Base-by-base conservation (phyloP, 352 stramenopile genomes). In the Globisporangium paroecandrum region DNA sequence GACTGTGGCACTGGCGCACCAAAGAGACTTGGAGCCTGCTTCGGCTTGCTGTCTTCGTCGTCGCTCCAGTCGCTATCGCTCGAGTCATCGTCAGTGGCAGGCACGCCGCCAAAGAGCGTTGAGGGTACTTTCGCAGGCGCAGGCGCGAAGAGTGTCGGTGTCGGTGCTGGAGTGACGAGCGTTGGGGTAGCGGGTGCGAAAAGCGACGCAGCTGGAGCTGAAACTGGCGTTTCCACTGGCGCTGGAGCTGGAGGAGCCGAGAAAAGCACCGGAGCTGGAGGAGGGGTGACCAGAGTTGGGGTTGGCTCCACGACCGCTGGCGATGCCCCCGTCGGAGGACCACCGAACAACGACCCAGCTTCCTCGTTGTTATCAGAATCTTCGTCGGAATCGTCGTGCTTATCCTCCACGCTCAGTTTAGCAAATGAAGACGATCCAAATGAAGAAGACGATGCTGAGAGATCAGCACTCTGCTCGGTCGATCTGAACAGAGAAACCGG, bases 31-130 rank as follows among this genome's bases (percentile, higher is more conserved):
- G 78, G 70, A 12, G 60, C 57, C 10, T 62, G 43, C 20, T 78
- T 73, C 8, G 27, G 68, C 54, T 69, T 69, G 62, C 32, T 66
- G n/a, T 74, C 76, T 25, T 90, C 80, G 54, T 85, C 75, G 62
- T 89, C 81, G 41, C 81, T 89, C 82, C 82, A 90, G 71, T 90
- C 82, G 36, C 81, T 89, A 53, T 90, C 82, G 55, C 79, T 88
- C 12, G 79, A 83, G 53, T 89, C 70, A 20, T 89, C 82, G 47
- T 83, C 77, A 34, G 77, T 67, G 41, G 29, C 27, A 49, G 27
- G 18, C 7, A 61, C 60, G 49, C 62, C 58, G 53, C 74, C 79
- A 54, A 88, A 89, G 13, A 87, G 68, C 64, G 70, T 74, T 46
- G 73, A 58, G 0, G 59, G 7, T 4, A 43, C 13, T 32, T 41